Evolutionary conservation across 108 stramenopile species (phyloP).

Genomic region (Skeletonema tropicum): DNA sequence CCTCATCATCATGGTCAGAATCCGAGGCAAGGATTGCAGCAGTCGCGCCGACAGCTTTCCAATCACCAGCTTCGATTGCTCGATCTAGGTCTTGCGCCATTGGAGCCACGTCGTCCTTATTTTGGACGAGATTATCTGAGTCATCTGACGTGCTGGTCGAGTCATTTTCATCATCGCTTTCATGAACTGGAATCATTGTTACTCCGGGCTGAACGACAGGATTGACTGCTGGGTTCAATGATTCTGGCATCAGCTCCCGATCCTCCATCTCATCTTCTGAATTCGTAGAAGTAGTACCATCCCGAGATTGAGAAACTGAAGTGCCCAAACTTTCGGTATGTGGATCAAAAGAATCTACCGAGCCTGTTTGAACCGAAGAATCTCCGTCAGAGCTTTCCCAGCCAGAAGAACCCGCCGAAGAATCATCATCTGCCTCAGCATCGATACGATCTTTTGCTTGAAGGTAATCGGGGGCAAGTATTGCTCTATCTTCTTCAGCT

Average conservation of each 20-base stretch:
- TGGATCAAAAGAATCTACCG: slow-evolving; percentile 39
- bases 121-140: slow-evolving; percentile 1
- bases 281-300: not conserved
- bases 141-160: slow-evolving; percentile 10
- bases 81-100: slow-evolving; percentile 59
- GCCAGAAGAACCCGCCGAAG: slow-evolving; percentile 48
- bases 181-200: slow-evolving; percentile 36
- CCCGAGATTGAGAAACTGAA: slow-evolving; percentile 14
- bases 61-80: slow-evolving; percentile 84
- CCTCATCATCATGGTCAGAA: slow-evolving; percentile 4
- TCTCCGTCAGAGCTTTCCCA: slow-evolving; percentile 45
- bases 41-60: slow-evolving; percentile 88
- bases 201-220: slow-evolving; percentile 33
- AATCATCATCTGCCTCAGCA: slow-evolving; percentile 39
- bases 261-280: slow-evolving; percentile 22
- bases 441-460: slow-evolving; percentile 9
- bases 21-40: slow-evolving; percentile 75
- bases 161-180: slow-evolving; percentile 1
- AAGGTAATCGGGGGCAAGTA: not conserved
- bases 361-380: slow-evolving; percentile 30
- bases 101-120: slow-evolving; percentile 9
- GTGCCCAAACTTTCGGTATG: slow-evolving; percentile 19
- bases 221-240: slow-evolving; percentile 29
- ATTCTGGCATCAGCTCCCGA: slow-evolving; percentile 21
- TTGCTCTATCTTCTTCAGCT: not conserved